Evolutionary conservation across 2,329 filamentous ascomycete genomes (phyloP).

Genomic region (Fusarium torreyae): DNA sequence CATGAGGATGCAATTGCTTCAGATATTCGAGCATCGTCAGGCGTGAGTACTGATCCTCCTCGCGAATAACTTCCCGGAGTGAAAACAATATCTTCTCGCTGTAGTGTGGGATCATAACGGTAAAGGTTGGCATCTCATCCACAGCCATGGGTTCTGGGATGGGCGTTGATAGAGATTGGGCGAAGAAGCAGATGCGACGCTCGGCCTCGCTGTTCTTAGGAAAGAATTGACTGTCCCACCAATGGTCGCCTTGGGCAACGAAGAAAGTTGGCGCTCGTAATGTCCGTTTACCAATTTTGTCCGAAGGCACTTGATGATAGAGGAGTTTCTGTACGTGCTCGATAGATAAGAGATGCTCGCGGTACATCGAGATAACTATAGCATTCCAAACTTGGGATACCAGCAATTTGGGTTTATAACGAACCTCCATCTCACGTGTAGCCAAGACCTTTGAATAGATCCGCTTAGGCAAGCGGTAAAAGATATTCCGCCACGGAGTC

Average conservation of each 20-base stretch:
- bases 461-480: constrained; percentile 96
- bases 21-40: constrained; percentile 97
- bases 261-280: constrained; percentile 97
- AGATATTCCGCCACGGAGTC: constrained; percentile 99
- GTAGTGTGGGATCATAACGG: constrained; percentile 97
- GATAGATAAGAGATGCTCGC: constrained; percentile 95
- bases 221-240: constrained; percentile 99
- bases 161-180: constrained; percentile 95
- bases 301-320: constrained; percentile 98
- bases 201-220: constrained; percentile 94
- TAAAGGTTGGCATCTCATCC: constrained; percentile 99
- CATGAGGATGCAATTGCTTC: constrained; percentile 97
- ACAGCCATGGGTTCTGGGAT: constrained; percentile 97
- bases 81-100: constrained; percentile 98
- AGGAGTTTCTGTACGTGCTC: constrained; percentile 98
- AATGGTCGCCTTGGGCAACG: constrained; percentile 98
- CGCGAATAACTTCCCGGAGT: constrained; percentile 96
- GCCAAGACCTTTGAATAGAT: constrained; percentile 99
- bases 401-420: constrained; percentile 99
- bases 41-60: constrained; percentile 98
- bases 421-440: constrained; percentile 99
- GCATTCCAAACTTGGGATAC: constrained; percentile 99
- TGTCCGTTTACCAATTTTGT: constrained; percentile 98
- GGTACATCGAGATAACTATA: constrained; percentile 99
- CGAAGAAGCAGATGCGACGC: constrained; percentile 98